Conservation (phyloP, 306 rosid genomes). For the Lathyrus aphaca region DNA sequence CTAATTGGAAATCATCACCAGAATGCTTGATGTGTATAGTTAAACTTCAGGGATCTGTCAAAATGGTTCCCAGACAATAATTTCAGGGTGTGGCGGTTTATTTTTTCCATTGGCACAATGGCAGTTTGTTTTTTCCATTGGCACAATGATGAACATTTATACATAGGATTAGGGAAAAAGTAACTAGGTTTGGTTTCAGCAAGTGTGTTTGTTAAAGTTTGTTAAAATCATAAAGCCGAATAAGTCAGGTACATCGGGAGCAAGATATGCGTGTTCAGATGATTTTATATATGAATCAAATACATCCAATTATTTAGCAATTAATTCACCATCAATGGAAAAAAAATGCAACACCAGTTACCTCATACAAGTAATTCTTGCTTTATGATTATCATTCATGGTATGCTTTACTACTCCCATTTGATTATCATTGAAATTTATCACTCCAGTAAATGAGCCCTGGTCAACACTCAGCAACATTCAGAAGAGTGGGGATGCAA, state of each 20-base stretch:
- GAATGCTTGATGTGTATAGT: constrained; percentile 26
- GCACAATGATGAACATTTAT: neutral
- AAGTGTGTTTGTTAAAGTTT: neutral
- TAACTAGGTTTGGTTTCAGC: neutral
- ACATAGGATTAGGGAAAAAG: neutral
- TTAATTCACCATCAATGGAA: neutral
- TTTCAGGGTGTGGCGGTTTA: neutral
- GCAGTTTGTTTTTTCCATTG: neutral
- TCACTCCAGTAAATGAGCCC: constrained; percentile 57
- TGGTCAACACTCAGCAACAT: constrained; percentile 40
- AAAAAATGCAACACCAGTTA: constrained; percentile 31
- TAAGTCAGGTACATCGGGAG: neutral
- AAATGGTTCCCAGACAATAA: neutral
- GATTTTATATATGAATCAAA: constrained; percentile 27
- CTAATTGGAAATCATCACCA: neutral
- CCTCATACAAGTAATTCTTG: constrained; percentile 89
- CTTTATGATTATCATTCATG: constrained; percentile 53
- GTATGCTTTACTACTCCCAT: constrained; percentile 2
- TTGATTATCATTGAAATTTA: constrained; percentile 39
- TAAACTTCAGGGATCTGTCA: constrained; percentile 14
- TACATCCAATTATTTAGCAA: neutral
- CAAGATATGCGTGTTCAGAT: constrained; percentile 16
- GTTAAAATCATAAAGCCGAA: constrained; percentile 12
- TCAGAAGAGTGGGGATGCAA: constrained; percentile 20
- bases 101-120: neutral